Evolutionary conservation across 257 asterid genomes (phyloP).

Genomic region (Petunia axillaris): DNA sequence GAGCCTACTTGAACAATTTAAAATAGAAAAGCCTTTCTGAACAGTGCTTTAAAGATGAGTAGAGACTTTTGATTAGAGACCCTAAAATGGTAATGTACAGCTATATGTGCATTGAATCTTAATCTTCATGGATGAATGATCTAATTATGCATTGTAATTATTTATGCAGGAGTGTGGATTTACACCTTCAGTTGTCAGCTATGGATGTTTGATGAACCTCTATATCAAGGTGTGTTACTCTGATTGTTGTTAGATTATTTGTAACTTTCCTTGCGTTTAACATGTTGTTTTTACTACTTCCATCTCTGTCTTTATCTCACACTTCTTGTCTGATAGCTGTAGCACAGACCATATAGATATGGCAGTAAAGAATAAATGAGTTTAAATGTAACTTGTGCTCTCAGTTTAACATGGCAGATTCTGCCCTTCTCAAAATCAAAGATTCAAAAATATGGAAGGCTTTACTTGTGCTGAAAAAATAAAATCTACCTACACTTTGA

Average conservation of each 20-base stretch:
- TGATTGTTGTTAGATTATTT: background rate
- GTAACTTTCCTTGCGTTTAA: background rate
- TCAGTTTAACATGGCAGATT: background rate
- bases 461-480: background rate
- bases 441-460: background rate
- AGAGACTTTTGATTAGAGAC: background rate
- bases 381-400: background rate
- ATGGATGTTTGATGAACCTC: conserved; percentile 92
- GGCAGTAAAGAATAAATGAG: background rate
- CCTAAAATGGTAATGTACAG: conserved; percentile 11
- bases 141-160: conserved; percentile 14
- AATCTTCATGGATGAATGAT: background rate
- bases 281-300: background rate
- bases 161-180: conserved; percentile 82
- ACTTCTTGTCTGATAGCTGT: background rate
- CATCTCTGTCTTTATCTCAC: too few relatives aligned
- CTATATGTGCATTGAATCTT: background rate
- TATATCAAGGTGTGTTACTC: conserved; percentile 67
- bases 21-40: background rate
- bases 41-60: conserved; percentile 16
- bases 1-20: background rate
- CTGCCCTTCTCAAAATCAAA: conserved; percentile 16
- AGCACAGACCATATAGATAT: background rate
- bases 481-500: background rate
- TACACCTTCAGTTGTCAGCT: conserved; percentile 80